Percentiles rank a stretch among this genome's conserved stretches.
Conservation (phyloP, 192 early-diverging fungal genomes). For the Podila epigama region DNA sequence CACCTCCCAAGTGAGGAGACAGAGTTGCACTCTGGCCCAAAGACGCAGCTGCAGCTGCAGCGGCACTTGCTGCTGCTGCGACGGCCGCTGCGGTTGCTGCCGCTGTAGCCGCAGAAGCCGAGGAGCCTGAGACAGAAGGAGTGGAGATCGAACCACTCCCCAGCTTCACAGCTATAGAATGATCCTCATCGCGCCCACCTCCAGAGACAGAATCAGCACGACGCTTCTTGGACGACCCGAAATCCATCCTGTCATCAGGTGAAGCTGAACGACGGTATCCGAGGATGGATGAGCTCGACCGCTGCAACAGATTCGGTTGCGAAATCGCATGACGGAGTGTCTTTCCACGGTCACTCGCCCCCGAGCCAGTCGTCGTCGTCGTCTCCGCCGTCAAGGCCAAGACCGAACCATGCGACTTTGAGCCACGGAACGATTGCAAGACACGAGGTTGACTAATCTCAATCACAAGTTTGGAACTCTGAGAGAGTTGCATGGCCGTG, state of each 20-base stretch:
- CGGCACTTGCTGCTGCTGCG: conserved; percentile 12
- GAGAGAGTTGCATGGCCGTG: conserved; percentile 11
- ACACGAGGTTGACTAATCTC: conserved; percentile 32
- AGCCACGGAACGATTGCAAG: conserved; percentile 9
- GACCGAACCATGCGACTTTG: neutral
- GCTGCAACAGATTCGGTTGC: conserved; percentile 1
- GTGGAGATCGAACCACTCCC: no score
- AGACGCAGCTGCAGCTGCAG: neutral
- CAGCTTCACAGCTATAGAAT: neutral
- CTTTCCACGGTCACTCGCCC: neutral
- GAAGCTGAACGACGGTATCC: conserved; percentile 24
- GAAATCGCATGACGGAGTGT: neutral
- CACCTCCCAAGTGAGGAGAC: no score
- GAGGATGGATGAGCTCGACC: neutral
- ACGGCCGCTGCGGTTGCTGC: conserved; percentile 4
- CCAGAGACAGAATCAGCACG: conserved; percentile 12
- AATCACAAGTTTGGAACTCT: conserved; percentile 35
- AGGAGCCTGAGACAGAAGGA: neutral
- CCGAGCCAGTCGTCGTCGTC: neutral
- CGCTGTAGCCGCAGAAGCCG: neutral
- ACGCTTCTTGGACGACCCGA: conserved; percentile 20
- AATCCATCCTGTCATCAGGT: conserved; percentile 4
- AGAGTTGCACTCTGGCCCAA: conserved; percentile 12
- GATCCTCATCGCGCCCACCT: neutral
- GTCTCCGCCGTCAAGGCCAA: neutral